A percentile compares a stretch with the other conserved stretches of the same genome.
These are phyloP conservation scores for Cyberlindnera xylosilytica DNA, from an alignment of 805 yeast genomes.

Conservation along the genomic window DNA sequence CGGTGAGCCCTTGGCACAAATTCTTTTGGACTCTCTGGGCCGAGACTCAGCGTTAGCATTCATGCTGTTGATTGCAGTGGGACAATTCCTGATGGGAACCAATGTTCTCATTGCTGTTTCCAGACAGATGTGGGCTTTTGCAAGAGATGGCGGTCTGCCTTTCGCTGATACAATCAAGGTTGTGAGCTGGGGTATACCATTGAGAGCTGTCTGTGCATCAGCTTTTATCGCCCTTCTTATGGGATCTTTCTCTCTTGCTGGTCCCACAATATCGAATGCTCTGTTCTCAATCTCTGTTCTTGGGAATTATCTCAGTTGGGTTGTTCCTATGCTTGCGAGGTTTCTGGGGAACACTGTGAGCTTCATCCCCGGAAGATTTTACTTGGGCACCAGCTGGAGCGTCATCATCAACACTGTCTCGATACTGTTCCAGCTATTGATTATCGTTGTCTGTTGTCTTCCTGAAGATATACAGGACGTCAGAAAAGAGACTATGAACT, in stretches of 20 bases:
- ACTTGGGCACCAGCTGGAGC: constrained; percentile 50
- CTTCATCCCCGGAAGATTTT: constrained; percentile 65
- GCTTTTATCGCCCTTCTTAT: constrained; percentile 34
- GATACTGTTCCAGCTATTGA: constrained; percentile 46
- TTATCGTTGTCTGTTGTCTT: constrained; percentile 57
- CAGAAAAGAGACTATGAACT: constrained; percentile 56
- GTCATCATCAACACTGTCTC: constrained; percentile 45
- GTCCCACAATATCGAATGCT: constrained; percentile 42
- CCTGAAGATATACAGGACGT: constrained; percentile 41
- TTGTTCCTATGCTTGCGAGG: constrained; percentile 36
- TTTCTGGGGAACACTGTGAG: constrained; percentile 44
- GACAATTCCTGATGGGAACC: constrained; percentile 66
- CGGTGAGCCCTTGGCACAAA: constrained; percentile 66
- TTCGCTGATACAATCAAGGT: constrained; percentile 51
- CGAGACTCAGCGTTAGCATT: constrained; percentile 62
- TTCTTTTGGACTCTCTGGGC: constrained; percentile 60
- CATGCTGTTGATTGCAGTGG: constrained; percentile 53
- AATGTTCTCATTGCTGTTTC: constrained; percentile 58
- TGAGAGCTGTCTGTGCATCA: constrained; percentile 52
- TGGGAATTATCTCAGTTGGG: constrained; percentile 41
- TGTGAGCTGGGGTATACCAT: constrained; percentile 56
- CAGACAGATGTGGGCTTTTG: constrained; percentile 71
- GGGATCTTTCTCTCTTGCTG: constrained; percentile 39
- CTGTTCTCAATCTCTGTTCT: constrained; percentile 41
- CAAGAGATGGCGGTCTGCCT: constrained; percentile 74